phyloP scores from a whole-genome alignment of 2,329 filamentous ascomycete species.

The Simplicillium aogashimaense region DNA sequence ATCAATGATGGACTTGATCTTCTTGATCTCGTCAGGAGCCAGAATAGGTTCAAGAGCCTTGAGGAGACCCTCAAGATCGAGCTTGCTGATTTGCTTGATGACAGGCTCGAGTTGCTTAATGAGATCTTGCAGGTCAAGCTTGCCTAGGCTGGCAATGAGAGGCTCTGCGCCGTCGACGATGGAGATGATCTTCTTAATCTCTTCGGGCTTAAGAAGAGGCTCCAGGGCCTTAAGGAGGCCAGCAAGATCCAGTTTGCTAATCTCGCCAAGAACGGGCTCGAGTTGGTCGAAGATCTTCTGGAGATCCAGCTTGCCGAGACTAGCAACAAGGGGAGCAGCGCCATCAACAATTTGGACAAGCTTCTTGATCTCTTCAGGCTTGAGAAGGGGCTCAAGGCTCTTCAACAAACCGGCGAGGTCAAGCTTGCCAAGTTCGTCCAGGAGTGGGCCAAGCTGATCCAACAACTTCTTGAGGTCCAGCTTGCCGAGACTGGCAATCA shows the following conservation, averaged over 20 bases:
- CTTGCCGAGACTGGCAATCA: no score
- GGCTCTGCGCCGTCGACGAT: slow-evolving; percentile 18
- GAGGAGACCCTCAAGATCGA: slow-evolving; percentile 8
- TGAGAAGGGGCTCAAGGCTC: slow-evolving; percentile 13
- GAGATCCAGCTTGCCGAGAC: slow-evolving; percentile 18
- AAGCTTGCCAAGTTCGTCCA: no score
- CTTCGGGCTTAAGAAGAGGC: slow-evolving; percentile 6
- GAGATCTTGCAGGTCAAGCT: slow-evolving; percentile 17
- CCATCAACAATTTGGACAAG: slow-evolving; percentile 12
- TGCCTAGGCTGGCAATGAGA: slow-evolving; percentile 16
- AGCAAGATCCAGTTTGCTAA: slow-evolving; percentile 6
- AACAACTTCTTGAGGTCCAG: no score
- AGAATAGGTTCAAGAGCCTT: slow-evolving; percentile 12
- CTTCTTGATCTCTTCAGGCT: no score
- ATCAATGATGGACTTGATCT: slow-evolving; percentile 14
- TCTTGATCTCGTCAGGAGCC: slow-evolving; percentile 12
- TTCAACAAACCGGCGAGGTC: slow-evolving; percentile 6
- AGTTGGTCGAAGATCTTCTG: slow-evolving; percentile 12
- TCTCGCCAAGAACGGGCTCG: slow-evolving; percentile 7
- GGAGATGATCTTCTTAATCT: background rate
- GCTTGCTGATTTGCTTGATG: slow-evolving; percentile 4
- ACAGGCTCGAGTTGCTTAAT: slow-evolving; percentile 10
- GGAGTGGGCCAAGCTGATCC: no score
- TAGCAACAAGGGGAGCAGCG: slow-evolving; percentile 17
- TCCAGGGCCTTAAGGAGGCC: slow-evolving; percentile 10